Evolutionary conservation across 805 yeast genomes (phyloP), one percentile per base, ranked within the genome.

Genomic region (Candida manassasensis): DNA sequence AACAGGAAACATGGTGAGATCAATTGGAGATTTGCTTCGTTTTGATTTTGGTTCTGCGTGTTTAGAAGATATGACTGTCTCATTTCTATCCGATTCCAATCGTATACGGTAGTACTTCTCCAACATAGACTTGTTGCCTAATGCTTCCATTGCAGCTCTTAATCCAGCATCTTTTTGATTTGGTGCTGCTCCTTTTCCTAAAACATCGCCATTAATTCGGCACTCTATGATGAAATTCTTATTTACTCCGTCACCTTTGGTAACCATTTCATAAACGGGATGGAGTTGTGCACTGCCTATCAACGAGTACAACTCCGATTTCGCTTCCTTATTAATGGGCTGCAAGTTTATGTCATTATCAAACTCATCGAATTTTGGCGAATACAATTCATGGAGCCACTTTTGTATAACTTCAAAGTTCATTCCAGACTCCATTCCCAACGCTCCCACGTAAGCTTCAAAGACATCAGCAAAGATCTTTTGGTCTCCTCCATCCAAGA

Each of bases 401-500:
- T 63, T 56, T 43, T 71, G 70, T 5, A 83, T 70, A 15, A 57
- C 67, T 2, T 62, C 53, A 33, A 73, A 61, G 40, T 77, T 73
- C 12, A 61, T 56, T 9, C 61, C 61, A 27, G 73, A 63, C 43
- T 84, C 94, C 15, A 76, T 65, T 6, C 73, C 71, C 21, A 90
- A 57, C 0, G 94, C 98, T 5, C 96, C 97, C 30, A 93, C 71
- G 47, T 90, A 90, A 0, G 97, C 96, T 59, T 93, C 98, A 53
- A 90, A 85, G 0, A 84, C 78, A 66, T 90, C 98, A 0, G 97
- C 96, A 50, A 73, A 73, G 3, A 84, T 64, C 52, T 93, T 93
- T 43, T 73, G 73, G 39, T 71, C 76, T 6, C 85, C 84, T 21
- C 64, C 61, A 19, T 59, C 54, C 35, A 71, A 66, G 10, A 65